Evolutionary conservation across 2,329 filamentous ascomycete species (phyloP), one percentile per base, ranked within the genome.

Genomic region (Dothideomycetes sp.): DNA sequence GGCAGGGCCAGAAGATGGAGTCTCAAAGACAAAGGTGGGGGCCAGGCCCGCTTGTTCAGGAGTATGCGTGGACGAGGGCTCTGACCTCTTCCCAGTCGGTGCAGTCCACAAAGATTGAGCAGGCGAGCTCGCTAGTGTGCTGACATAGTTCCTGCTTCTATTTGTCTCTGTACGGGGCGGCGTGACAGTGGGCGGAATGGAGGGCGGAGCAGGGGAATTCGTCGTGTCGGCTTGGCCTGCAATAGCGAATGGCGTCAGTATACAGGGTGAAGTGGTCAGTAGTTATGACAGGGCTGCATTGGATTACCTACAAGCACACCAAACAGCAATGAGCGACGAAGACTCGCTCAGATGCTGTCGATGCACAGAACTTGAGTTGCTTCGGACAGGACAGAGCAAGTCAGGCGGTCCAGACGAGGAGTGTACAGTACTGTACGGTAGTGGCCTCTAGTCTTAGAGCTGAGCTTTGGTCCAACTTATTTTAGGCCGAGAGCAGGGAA

Each of bases 271-370:
- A 27, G 12, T n/a, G n/a, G n/a, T n/a, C n/a, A n/a, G n/a, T n/a
- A n/a, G n/a, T n/a, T n/a, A n/a, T n/a, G n/a, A n/a, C n/a, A 27
- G 12, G 22, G 22, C 22, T 27, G 22, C 7, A 7, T 27, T 27
- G 22, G 12, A 27, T n/a, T 3, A 35, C 38, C 33, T 41, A 14
- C 2, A 14, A 10, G 12, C 8, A 29, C 34, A 37, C 34, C 34
- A 29, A 33, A 42, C 31, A 45, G 43, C 43, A 37, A 31, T 37
- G 40, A 43, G 37, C 44, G 41, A 43, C 31, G 5, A 14, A 15
- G 22, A 29, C 19, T 38, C 44, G 38, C 40, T 40, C 44, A 29
- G 33, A 18, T 41, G 44, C 44, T 38, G 36, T 39, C 44, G 38
- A 37, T 38, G 42, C 18, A 27, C 22, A 27, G 22, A 12, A 27